Conservation (phyloP, 331 rosid genomes). For the Pyrus hybrid region DNA sequence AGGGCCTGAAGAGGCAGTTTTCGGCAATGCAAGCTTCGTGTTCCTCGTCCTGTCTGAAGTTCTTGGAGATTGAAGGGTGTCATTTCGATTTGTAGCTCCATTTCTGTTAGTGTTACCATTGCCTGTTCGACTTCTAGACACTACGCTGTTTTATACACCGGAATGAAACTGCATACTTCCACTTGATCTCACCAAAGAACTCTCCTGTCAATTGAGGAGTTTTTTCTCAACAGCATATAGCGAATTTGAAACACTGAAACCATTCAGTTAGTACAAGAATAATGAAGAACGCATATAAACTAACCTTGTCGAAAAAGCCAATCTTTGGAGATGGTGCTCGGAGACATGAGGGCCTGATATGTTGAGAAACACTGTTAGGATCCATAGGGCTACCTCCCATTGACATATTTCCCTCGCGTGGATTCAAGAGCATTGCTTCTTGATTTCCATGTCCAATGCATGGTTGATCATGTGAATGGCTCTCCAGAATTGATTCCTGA, state of each 20-base stretch:
- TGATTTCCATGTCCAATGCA: background rate
- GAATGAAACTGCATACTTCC: slow-evolving; percentile 1
- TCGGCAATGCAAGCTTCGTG: background rate
- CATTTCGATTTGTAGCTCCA: background rate
- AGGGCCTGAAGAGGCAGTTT: background rate
- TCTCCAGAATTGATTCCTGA: slow-evolving; percentile 1
- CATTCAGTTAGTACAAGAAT: background rate
- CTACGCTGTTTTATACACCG: background rate
- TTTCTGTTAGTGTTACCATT: background rate
- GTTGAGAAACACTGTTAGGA: slow-evolving; percentile 10
- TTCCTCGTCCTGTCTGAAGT: background rate
- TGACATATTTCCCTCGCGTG: background rate
- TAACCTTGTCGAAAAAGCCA: slow-evolving; percentile 44
- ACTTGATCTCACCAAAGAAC: background rate
- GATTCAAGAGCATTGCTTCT: background rate
- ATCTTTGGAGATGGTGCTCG: slow-evolving; percentile 43
- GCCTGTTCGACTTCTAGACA: slow-evolving; percentile 2
- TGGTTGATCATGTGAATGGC: background rate
- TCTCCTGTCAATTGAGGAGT: slow-evolving; percentile 19
- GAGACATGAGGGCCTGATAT: slow-evolving; percentile 33
- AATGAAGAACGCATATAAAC: background rate
- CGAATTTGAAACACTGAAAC: background rate
- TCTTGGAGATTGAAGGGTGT: slow-evolving; percentile 13
- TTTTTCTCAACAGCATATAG: too few relatives aligned
- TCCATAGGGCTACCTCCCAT: background rate